Base-by-base conservation (phyloP, 2,329 filamentous ascomycete genomes). In the Lachnellula hyalina region DNA sequence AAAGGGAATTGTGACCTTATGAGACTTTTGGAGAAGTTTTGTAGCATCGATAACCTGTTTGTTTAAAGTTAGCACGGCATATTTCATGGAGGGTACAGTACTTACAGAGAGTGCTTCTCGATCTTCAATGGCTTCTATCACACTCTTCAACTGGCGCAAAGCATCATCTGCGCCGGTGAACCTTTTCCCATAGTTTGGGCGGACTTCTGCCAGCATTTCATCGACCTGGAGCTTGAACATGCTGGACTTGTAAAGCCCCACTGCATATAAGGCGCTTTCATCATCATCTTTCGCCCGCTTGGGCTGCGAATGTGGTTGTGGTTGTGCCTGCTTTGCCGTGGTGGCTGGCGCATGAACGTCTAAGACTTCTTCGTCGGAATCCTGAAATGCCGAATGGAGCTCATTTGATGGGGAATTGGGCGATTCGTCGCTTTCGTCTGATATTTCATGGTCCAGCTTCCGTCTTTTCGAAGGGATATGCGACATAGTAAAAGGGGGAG, bases 1-100 rank as follows among this genome's bases (percentile, higher is more conserved):
- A 67, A 90, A 96, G 0, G 94, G 94, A 47, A 96, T 81, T n/a
- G 76, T 72, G 55, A 96, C 79, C 48, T 82, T 83, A 66, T 85
- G 77, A 41, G 78, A 77, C 70, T 84, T 86, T 63, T 88, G 83
- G 64, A 89, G 80, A 57, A 80, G 82, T 67, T 85, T 76, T 0
- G 76, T 77, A 8, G 89, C 90, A 63, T 94, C 84, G 35, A 73
- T 63, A 51, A 94, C 79, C 87, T 90, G 23, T 17, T 15, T 38
- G 6, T 8, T 2, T 8, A 36, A 19, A 35, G 25, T 52, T 23
- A 47, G 35, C 45, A 58, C 8, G 12, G 32, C 34, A 21, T 47
- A 46, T 32, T 53, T 19, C 21, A 11, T 17, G 25, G 28, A 47
- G 36, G 11, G 17, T 23, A 28, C 4, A 15, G 1, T 7, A 52